Conservation (phyloP, 2,329 filamentous ascomycete species). For the Cercospora sesami region DNA sequence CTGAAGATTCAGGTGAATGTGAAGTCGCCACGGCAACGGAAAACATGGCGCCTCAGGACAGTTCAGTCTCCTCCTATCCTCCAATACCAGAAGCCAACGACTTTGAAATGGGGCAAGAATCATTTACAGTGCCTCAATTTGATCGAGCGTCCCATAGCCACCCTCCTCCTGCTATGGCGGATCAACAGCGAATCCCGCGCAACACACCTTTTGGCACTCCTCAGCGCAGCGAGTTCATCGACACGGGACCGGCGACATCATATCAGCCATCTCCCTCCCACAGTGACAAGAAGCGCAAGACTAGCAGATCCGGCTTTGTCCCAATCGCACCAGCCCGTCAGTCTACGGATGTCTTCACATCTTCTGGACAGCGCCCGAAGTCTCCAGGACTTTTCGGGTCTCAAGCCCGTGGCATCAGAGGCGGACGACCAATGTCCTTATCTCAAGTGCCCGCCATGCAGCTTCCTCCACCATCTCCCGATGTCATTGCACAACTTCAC, state of each 20-base stretch:
- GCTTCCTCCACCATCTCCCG: not conserved
- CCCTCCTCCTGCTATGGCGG: not conserved
- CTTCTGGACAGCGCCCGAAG: not conserved
- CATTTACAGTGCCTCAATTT: not conserved
- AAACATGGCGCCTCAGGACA: not conserved
- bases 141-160: not conserved
- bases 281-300: slow-evolving; percentile 5
- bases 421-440: slow-evolving; percentile 6
- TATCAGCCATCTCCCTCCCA: not conserved
- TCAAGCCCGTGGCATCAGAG: slow-evolving; percentile 17
- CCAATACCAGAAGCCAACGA: not conserved
- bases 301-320: not conserved
- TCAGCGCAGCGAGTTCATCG: not conserved
- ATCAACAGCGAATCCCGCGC: not conserved
- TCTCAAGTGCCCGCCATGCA: not conserved
- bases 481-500: slow-evolving; percentile 2
- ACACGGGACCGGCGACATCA: not conserved
- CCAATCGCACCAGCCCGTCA: not conserved
- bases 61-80: not conserved
- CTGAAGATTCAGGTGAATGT: not conserved
- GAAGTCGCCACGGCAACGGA: not conserved
- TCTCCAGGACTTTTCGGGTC: slow-evolving; percentile 15
- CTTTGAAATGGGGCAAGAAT: not conserved
- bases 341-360: not conserved
- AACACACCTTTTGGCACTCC: not conserved